These are phyloP conservation scores for Fusarium annulatum DNA, from an alignment of 2,329 filamentous ascomycete species.

Conservation along the genomic window DNA sequence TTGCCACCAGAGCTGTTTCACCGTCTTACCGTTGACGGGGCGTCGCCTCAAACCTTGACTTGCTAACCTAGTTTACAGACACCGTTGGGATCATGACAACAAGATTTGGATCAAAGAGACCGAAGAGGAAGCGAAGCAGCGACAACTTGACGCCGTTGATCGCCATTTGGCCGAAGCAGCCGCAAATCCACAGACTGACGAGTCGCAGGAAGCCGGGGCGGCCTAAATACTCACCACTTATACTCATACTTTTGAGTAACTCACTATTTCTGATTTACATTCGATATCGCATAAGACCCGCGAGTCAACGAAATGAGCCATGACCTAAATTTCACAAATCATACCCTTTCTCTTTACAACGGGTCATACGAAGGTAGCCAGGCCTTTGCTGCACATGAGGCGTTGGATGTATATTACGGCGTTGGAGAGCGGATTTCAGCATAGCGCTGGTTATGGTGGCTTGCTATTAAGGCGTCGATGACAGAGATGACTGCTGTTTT, in stretches of 20 bases:
- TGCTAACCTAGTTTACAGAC: slow-evolving; percentile 55
- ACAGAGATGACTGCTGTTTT: not conserved
- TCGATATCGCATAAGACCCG: not conserved
- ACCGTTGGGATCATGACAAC: slow-evolving; percentile 67
- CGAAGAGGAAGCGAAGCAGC: slow-evolving; percentile 43
- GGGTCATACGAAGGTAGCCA: not conserved
- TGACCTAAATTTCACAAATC: slow-evolving; percentile 9
- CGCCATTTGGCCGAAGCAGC: slow-evolving; percentile 43
- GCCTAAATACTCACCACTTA: not conserved
- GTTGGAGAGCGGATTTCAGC: slow-evolving; percentile 21
- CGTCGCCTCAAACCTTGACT: not conserved
- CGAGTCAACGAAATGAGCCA: slow-evolving; percentile 15
- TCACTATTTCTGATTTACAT: not conserved
- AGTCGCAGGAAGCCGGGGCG: not conserved
- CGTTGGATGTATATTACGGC: slow-evolving; percentile 32
- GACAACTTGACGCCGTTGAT: slow-evolving; percentile 41
- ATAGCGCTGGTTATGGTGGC: slow-evolving; percentile 12
- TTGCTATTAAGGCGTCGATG: slow-evolving; percentile 1
- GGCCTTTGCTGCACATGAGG: slow-evolving; percentile 14
- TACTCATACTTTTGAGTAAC: not conserved
- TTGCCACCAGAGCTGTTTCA: slow-evolving; percentile 26
- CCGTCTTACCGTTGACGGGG: not conserved
- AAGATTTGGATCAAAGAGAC: slow-evolving; percentile 69
- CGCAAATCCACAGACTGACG: slow-evolving; percentile 17
- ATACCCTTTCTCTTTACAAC: not conserved